Evolutionary conservation across 1,284 basidiomycete species (phyloP).

Genomic region (Taiwanofungus camphoratus): DNA sequence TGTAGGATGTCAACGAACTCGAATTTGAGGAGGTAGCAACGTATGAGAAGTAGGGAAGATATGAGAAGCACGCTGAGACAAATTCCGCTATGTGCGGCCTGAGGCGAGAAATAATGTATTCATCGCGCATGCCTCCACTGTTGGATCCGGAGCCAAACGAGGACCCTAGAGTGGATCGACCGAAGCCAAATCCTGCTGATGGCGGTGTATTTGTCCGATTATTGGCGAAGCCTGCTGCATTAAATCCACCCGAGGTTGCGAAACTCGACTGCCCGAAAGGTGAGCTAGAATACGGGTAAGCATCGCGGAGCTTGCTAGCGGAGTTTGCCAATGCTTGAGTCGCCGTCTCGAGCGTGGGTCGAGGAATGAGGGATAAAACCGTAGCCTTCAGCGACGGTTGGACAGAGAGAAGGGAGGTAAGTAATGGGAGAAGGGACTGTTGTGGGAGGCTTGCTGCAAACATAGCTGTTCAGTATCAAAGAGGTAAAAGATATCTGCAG

Average conservation of each 20-base stretch:
- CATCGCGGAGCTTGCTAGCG: conserved; percentile 67
- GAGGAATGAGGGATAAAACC: conserved; percentile 69
- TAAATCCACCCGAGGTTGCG: conserved; percentile 22
- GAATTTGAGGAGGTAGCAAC: conserved; percentile 25
- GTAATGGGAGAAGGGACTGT: conserved; percentile 64
- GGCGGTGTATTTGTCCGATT: conserved; percentile 14
- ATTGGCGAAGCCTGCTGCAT: conserved; percentile 16
- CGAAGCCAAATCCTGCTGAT: conserved; percentile 46
- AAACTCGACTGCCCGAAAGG: conserved; percentile 31
- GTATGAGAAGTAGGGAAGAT: conserved; percentile 77
- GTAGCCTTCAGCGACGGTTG: conserved; percentile 65
- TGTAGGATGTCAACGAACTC: conserved; percentile 21
- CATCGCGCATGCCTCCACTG: conserved; percentile 64
- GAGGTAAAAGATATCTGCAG: conserved; percentile 8
- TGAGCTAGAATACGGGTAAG: conserved; percentile 70
- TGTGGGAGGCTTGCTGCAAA: conserved; percentile 61
- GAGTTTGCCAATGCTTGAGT: conserved; percentile 61
- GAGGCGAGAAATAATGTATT: conserved; percentile 69
- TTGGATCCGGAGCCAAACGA: conserved; percentile 22
- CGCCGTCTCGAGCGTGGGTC: conserved; percentile 70
- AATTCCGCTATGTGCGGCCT: conserved; percentile 71
- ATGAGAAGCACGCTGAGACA: conserved; percentile 66
- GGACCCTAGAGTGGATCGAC: conserved; percentile 24
- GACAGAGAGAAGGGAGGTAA: conserved; percentile 56
- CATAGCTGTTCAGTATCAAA: conserved; percentile 2